Percentiles rank a stretch among this genome's conserved stretches.
phyloP scores from a whole-genome alignment of 306 rosid genomes.

The Prunus davidiana region DNA sequence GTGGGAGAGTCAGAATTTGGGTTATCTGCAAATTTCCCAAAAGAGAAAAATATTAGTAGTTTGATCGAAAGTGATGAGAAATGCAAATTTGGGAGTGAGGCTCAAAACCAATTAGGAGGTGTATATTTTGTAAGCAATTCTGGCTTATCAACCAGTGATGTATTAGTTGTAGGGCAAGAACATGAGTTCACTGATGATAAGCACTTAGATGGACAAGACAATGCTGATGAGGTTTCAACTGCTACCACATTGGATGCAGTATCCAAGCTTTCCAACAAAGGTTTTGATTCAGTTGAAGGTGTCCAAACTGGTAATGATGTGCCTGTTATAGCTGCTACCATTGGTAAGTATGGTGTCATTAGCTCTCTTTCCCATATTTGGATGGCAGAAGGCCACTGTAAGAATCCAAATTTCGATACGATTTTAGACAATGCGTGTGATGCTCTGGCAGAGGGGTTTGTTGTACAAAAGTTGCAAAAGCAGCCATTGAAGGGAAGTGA shows the following conservation, averaged over 20 bases:
- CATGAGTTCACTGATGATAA: neutral
- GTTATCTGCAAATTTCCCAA: constrained; percentile 2
- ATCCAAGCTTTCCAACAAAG: neutral
- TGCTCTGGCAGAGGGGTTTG: constrained; percentile 62
- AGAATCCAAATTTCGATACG: constrained; percentile 28
- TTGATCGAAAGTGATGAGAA: constrained; percentile 17
- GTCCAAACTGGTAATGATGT: constrained; percentile 9
- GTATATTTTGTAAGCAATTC: neutral
- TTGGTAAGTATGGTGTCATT: constrained; percentile 61
- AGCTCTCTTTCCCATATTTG: constrained; percentile 52
- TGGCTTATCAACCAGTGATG: constrained; percentile 1
- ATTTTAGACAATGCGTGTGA: constrained; percentile 47
- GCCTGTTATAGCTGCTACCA: constrained; percentile 37
- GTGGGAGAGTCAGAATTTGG: neutral
- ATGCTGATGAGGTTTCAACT: neutral
- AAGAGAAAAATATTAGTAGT: constrained; percentile 15
- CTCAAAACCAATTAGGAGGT: neutral
- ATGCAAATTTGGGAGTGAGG: constrained; percentile 13
- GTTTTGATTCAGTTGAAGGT: constrained; percentile 10
- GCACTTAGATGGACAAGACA: neutral
- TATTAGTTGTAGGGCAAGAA: constrained; percentile 3
- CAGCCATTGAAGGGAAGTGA: constrained; percentile 17
- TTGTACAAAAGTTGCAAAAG: constrained; percentile 58
- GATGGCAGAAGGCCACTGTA: constrained; percentile 29
- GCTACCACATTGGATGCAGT: constrained; percentile 2